These are phyloP conservation scores for Exserohilum rostratum DNA, from an alignment of 2,329 filamentous ascomycete species.

Conservation along the genomic window DNA sequence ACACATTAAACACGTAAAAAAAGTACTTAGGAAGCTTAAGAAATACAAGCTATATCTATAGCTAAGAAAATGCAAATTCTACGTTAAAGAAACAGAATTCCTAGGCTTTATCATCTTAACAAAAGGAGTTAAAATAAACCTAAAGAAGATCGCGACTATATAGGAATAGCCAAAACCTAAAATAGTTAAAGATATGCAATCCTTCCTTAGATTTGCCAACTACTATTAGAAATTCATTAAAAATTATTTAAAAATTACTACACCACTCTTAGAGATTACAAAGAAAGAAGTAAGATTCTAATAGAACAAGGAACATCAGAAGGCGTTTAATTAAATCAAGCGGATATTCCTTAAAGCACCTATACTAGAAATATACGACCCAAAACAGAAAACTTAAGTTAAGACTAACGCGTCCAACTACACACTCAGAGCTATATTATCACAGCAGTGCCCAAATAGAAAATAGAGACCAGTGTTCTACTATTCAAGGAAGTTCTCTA, in stretches of 20 bases:
- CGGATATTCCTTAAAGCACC: not conserved
- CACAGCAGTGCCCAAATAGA: not conserved
- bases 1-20: conserved; percentile 19
- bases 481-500: conserved; percentile 27
- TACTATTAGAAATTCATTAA: conserved; percentile 1
- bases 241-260: not conserved
- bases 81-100: conserved; percentile 33
- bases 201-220: not conserved
- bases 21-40: conserved; percentile 14
- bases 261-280: not conserved
- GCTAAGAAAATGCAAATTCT: conserved; percentile 23
- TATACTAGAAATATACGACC: not conserved
- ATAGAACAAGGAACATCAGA: not conserved
- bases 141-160: conserved; percentile 31
- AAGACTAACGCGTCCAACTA: conserved; percentile 3
- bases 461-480: conserved; percentile 26
- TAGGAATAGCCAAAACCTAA: conserved; percentile 27
- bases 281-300: not conserved
- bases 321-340: not conserved
- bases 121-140: conserved; percentile 32
- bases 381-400: not conserved
- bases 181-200: conserved; percentile 21
- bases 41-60: not conserved
- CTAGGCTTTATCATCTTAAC: not conserved
- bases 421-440: not conserved